These are phyloP conservation scores for Rhizopus stolonifer DNA, from an alignment of 371 early-diverging fungal genomes.

Conservation along the genomic window DNA sequence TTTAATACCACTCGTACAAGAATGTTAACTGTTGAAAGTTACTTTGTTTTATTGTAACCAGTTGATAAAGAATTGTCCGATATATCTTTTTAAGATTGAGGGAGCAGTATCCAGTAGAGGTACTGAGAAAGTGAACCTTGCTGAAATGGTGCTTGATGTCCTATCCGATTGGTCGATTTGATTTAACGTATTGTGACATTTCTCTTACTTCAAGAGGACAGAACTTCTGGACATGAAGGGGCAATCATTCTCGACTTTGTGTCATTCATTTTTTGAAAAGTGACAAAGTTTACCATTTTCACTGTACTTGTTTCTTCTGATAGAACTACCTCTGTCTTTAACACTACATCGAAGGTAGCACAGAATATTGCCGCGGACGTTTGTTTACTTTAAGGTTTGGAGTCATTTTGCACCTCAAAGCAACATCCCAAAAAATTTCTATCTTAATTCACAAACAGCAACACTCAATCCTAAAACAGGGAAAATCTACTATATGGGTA, in stretches of 20 bases:
- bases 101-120: slow-evolving; percentile 1
- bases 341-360: too few relatives aligned
- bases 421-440: neutral
- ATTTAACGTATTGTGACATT: too few relatives aligned
- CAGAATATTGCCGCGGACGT: too few relatives aligned
- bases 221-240: too few relatives aligned
- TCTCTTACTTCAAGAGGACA: too few relatives aligned
- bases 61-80: slow-evolving; percentile 1
- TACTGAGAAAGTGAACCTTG: slow-evolving; percentile 2
- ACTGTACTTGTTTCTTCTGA: too few relatives aligned
- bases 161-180: slow-evolving; percentile 1
- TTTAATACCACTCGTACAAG: neutral
- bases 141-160: slow-evolving; percentile 2
- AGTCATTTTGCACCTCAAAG: slow-evolving; percentile 1
- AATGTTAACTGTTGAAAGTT: neutral
- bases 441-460: slow-evolving; percentile 5
- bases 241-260: slow-evolving; percentile 2
- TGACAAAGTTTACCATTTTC: too few relatives aligned
- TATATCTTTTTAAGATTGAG: slow-evolving; percentile 1
- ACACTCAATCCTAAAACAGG: slow-evolving; percentile 4
- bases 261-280: slow-evolving; percentile 4
- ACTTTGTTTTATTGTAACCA: neutral
- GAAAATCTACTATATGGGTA: slow-evolving; percentile 8
- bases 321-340: too few relatives aligned
- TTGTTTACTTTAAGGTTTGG: too few relatives aligned